Conservation (phyloP, 306 rosid species). For the Sindora glabra region DNA sequence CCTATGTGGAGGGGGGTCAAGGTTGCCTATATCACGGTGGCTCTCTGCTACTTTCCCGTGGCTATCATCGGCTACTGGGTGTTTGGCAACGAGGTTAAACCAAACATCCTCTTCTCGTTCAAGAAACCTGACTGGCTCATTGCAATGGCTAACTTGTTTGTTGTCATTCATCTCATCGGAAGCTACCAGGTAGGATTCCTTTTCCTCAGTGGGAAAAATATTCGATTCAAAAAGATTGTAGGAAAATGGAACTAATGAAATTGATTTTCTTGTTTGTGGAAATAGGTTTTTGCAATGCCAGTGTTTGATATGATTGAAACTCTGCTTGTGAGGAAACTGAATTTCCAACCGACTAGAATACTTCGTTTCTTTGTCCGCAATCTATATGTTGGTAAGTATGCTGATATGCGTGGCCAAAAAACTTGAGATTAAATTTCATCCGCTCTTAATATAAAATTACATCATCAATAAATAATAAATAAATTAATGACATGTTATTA, state of each 20-base stretch:
- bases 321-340: slow-evolving; percentile 58
- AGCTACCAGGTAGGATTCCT: slow-evolving; percentile 51
- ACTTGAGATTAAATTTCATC: no score
- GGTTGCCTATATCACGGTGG: slow-evolving; percentile 55
- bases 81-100: slow-evolving; percentile 51
- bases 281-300: slow-evolving; percentile 84
- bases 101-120: slow-evolving; percentile 49
- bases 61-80: slow-evolving; percentile 47
- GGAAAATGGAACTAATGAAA: background rate
- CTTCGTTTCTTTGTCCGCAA: slow-evolving; percentile 69
- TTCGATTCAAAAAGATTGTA: no score
- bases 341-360: slow-evolving; percentile 32
- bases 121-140: slow-evolving; percentile 66
- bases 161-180: slow-evolving; percentile 69
- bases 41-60: slow-evolving; percentile 76
- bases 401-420: no score
- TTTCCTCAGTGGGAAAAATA: no score
- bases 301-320: slow-evolving; percentile 95
- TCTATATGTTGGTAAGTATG: slow-evolving; percentile 59
- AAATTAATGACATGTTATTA: no score
- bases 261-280: background rate
- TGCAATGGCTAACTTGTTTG: slow-evolving; percentile 58
- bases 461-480: no score
- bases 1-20: slow-evolving; percentile 81
- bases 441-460: no score